A percentile compares a stretch with the other conserved stretches of the same genome.
phyloP scores from a whole-genome alignment of 228 moss, liverwort and hornwort genomes.

The Sphagnum fallax region DNA sequence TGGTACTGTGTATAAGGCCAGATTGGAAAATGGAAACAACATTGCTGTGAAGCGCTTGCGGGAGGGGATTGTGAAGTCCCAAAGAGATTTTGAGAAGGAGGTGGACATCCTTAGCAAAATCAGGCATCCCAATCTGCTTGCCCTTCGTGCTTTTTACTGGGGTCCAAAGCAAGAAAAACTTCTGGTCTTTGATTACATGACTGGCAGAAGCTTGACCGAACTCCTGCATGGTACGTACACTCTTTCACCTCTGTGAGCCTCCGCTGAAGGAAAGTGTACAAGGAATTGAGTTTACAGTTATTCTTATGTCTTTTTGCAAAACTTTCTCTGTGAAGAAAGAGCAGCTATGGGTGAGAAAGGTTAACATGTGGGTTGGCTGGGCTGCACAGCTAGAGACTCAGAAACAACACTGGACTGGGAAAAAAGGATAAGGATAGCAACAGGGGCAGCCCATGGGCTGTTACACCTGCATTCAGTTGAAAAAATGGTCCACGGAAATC shows the following conservation, averaged over 20 bases:
- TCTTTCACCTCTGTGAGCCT: too few species aligned
- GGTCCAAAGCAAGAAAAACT: constrained; percentile 97
- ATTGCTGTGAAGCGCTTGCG: constrained; percentile 89
- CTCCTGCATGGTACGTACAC: constrained; percentile 61
- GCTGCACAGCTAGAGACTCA: constrained; percentile 58
- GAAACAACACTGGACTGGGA: constrained; percentile 82
- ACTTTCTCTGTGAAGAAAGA: too few species aligned
- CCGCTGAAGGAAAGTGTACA: too few species aligned
- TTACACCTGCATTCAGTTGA: constrained; percentile 65
- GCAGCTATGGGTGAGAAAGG: too few species aligned
- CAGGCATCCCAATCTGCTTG: constrained; percentile 75
- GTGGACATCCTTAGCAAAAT: constrained; percentile 83
- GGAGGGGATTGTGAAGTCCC: constrained; percentile 88
- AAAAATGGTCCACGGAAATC: constrained; percentile 77
- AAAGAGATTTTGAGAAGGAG: constrained; percentile 87
- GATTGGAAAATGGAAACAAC: constrained; percentile 77
- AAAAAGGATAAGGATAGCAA: constrained; percentile 69
- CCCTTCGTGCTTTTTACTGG: constrained; percentile 81
- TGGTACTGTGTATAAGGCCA: constrained; percentile 93
- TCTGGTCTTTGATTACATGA: constrained; percentile 85
- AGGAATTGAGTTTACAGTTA: background rate
- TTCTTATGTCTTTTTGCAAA: too few species aligned
- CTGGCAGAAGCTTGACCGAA: constrained; percentile 82
- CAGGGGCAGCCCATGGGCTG: constrained; percentile 71
- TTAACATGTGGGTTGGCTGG: background rate